Evolutionary conservation across 163 green algal species (phyloP), one percentile per base, ranked within the genome.

Genomic region (Trebouxiophyceae sp.): DNA sequence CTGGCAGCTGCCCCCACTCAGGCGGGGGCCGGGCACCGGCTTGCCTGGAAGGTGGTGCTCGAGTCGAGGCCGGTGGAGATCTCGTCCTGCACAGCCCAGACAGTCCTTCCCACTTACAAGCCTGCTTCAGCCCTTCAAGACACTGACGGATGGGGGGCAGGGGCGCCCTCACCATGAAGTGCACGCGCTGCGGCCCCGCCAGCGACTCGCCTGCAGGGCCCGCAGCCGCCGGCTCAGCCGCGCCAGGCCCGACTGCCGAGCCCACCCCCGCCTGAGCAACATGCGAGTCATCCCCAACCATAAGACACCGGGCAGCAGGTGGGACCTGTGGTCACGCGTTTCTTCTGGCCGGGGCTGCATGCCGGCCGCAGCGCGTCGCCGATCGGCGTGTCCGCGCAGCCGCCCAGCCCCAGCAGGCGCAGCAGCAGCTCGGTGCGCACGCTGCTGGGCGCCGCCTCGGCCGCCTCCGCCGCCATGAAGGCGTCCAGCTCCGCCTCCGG

Each of bases 401-500:
- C 60, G 23, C 44, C 27, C 55, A 77, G 59, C 19, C 70, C 70
- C 54, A 77, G 56, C 45, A 70, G 22, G n/a, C 62, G 45, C 23
- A 77, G 64, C n/a, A 73, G 8, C 4, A 77, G 27, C 45, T 77
- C 70, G 26, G 54, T 62, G 22, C 30, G 46, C 12, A 72, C 32
- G n/a, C 39, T 34, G 5, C 60, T 67, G 44, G 56, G 65, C 27
- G 28, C 45, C 22, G 63, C 45, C 54, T 69, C 31, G 1, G n/a
- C 28, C 47, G 26, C 0, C 29, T 3, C 6, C 29, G 62, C 46
- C 20, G 58, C 66, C 71, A 87, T 84, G 59, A 85, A 76, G 2
- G 75, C 79, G 24, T 86, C 85, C 54, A 90, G 60, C 33, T 79
- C 68, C 2, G 75, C 72, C 33, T 91, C 81, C 0, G 84, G 69